phyloP scores from a whole-genome alignment of 164 flowering plant genomes.

The Tinospora cordifolia region DNA sequence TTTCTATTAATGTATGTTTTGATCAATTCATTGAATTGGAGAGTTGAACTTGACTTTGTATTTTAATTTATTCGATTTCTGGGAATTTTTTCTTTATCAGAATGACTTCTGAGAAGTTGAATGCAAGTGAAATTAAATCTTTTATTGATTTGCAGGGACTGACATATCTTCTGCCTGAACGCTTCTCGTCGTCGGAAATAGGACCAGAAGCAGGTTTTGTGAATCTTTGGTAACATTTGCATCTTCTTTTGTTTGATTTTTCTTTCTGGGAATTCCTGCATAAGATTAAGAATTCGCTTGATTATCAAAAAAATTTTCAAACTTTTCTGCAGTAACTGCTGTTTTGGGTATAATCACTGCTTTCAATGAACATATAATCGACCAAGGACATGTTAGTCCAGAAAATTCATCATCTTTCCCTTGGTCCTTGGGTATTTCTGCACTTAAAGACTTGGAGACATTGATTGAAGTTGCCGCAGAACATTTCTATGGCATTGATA shows the following conservation, averaged over 20 bases:
- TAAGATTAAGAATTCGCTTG: conserved; percentile 5
- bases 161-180: conserved; percentile 96
- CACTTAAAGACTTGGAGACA: conserved; percentile 79
- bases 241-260: conserved; percentile 31
- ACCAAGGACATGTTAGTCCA: conserved; percentile 23
- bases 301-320: conserved; percentile 5
- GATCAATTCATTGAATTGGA: not conserved
- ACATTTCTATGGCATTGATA: conserved; percentile 70
- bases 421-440: conserved; percentile 68
- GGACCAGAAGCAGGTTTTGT: conserved; percentile 99
- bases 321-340: conserved; percentile 54
- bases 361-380: conserved; percentile 79
- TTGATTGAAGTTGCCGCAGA: conserved; percentile 86
- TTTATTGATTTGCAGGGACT: conserved; percentile 52
- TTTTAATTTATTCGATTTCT: not conserved
- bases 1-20: not conserved
- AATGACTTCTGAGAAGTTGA: not conserved
- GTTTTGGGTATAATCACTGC: conserved; percentile 70
- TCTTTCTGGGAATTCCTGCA: not conserved
- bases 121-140: not conserved
- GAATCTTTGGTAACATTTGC: conserved; percentile 75
- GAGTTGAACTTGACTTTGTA: not conserved
- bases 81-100: not conserved
- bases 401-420: conserved; percentile 46
- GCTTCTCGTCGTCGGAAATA: conserved; percentile 81